A percentile compares a stretch with the other conserved stretches of the same genome.
Evolutionary conservation across 805 yeast genomes (phyloP).

Genomic region (Cyberlindnera euphorbiiphila): DNA sequence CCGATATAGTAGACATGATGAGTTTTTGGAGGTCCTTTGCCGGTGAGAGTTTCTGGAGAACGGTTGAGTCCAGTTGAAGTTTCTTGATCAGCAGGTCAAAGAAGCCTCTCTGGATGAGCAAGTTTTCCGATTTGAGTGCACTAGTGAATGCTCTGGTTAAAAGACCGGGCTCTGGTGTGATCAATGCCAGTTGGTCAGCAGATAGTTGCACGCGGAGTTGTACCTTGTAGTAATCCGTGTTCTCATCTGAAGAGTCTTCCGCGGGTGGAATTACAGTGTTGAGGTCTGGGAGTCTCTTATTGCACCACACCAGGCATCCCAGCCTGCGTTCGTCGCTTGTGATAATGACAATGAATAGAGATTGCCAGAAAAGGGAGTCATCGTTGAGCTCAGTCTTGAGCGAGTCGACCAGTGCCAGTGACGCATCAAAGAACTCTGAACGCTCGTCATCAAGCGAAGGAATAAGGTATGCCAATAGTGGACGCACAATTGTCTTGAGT

Average conservation of each 20-base stretch:
- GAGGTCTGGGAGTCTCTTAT: conserved; percentile 60
- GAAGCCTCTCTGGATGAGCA: conserved; percentile 83
- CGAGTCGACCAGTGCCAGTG: conserved; percentile 54
- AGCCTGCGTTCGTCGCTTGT: conserved; percentile 74
- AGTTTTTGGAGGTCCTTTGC: conserved; percentile 53
- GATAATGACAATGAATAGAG: conserved; percentile 68
- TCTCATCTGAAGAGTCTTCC: conserved; percentile 12
- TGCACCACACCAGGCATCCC: conserved; percentile 81
- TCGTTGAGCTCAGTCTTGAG: conserved; percentile 55
- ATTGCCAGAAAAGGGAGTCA: conserved; percentile 83
- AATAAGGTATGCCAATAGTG: conserved; percentile 67
- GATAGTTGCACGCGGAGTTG: conserved; percentile 29
- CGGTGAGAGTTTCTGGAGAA: conserved; percentile 45
- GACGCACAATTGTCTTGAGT: conserved; percentile 56
- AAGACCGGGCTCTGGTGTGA: conserved; percentile 76
- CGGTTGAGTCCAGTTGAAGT: conserved; percentile 59
- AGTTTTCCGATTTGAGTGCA: conserved; percentile 61
- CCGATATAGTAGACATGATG: conserved; percentile 57
- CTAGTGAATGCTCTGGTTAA: conserved; percentile 68
- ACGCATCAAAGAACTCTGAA: conserved; percentile 69
- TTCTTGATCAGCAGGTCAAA: conserved; percentile 73
- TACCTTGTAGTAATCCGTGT: conserved; percentile 24
- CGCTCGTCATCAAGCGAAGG: conserved; percentile 94
- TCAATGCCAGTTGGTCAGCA: conserved; percentile 55
- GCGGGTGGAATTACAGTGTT: conserved; percentile 30